Percentiles rank a stretch among this genome's conserved stretches.
Conservation (phyloP, 441 rosid genomes). For the Erodium trifolium region DNA sequence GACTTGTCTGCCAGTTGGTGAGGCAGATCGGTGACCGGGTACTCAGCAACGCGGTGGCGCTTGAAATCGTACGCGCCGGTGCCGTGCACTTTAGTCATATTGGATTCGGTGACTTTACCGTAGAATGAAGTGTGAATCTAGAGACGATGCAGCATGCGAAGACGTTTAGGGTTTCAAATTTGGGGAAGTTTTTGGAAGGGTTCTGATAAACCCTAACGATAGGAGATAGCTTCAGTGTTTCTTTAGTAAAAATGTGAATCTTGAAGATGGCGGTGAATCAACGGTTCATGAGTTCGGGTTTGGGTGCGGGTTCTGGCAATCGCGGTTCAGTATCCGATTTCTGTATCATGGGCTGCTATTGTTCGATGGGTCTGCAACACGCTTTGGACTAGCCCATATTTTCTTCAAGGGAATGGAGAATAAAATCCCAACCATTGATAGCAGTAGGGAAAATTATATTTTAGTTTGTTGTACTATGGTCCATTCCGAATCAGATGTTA, state of each 20-base stretch:
- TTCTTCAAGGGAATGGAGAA: no score
- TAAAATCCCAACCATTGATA: no score
- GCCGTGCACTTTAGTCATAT: conserved; percentile 83
- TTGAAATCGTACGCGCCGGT: conserved; percentile 94
- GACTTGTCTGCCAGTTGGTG: conserved; percentile 40
- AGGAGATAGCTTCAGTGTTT: background rate
- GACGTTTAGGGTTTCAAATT: conserved; percentile 11
- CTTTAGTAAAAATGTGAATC: background rate
- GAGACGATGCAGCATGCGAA: background rate
- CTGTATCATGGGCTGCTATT: background rate
- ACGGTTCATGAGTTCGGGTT: conserved; percentile 3
- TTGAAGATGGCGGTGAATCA: conserved; percentile 13
- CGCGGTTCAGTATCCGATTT: background rate
- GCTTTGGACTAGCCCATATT: no score
- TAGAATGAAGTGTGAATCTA: background rate
- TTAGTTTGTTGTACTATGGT: no score
- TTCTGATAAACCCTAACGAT: conserved; percentile 12
- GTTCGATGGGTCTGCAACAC: background rate
- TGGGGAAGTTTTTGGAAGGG: background rate
- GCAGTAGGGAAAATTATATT: no score
- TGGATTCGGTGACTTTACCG: background rate
- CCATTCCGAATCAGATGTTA: no score
- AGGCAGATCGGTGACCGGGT: conserved; percentile 53
- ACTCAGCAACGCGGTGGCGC: conserved; percentile 98
- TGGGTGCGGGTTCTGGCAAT: background rate